A percentile compares a stretch with the other conserved stretches of the same genome.
These are phyloP conservation scores for Alternaria gaisen DNA, from an alignment of 2,329 filamentous ascomycete species.

Conservation along the genomic window DNA sequence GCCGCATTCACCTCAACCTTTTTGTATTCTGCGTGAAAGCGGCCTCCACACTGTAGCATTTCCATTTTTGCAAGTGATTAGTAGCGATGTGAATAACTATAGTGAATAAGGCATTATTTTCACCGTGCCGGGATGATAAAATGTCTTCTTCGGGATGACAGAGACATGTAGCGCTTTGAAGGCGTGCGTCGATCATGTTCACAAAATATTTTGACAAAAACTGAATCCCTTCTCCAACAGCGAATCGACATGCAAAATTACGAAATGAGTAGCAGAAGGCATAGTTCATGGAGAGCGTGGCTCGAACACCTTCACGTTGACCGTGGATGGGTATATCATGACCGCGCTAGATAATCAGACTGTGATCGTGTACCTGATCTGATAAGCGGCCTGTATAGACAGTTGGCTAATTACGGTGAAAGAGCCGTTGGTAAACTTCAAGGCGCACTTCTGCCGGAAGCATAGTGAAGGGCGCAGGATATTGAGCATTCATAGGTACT, in stretches of 20 bases:
- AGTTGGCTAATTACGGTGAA: background rate
- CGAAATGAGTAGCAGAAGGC: background rate
- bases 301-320: background rate
- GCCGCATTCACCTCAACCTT: background rate
- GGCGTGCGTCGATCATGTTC: background rate
- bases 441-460: background rate
- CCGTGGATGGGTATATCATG: background rate
- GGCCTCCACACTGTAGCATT: background rate
- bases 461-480: background rate
- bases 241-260: background rate
- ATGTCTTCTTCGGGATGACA: background rate
- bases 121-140: background rate
- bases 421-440: background rate
- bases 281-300: too few species aligned
- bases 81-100: background rate
- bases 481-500: background rate
- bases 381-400: background rate
- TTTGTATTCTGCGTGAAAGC: background rate
- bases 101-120: background rate
- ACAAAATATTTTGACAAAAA: background rate
- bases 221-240: background rate
- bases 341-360: background rate
- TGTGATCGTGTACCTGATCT: background rate
- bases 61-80: background rate
- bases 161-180: background rate